phyloP scores from a whole-genome alignment of 2,329 filamentous ascomycete species.

The Colletotrichum sp. region DNA sequence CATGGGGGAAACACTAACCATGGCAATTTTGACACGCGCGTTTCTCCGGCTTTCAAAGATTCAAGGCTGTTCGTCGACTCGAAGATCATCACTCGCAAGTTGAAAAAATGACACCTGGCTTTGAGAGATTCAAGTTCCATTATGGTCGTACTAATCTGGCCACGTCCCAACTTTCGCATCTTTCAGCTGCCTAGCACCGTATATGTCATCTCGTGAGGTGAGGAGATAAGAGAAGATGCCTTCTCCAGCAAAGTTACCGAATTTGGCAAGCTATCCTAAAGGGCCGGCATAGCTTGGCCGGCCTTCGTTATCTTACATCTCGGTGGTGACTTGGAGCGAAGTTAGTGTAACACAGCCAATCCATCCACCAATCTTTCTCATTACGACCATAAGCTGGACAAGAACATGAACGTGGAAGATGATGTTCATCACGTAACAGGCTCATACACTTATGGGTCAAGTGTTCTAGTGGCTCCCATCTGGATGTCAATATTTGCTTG shows the following conservation, averaged over 20 bases:
- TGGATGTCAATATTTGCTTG: too few relatives aligned
- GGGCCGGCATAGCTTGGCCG: background rate
- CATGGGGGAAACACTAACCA: background rate
- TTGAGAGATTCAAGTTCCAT: background rate
- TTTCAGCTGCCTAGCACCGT: background rate
- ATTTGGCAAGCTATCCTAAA: background rate
- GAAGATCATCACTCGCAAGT: background rate
- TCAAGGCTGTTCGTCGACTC: background rate
- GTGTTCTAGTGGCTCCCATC: too few relatives aligned
- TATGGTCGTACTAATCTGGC: background rate
- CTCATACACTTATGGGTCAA: too few relatives aligned
- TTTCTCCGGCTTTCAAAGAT: too few relatives aligned
- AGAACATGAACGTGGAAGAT: too few relatives aligned
- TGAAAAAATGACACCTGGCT: background rate
- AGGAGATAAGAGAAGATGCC: background rate
- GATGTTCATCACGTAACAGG: too few relatives aligned
- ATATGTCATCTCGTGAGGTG: background rate
- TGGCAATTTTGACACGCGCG: too few relatives aligned
- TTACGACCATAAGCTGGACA: too few relatives aligned
- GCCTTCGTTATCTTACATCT: background rate
- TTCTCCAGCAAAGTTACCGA: background rate
- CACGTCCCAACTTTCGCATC: background rate
- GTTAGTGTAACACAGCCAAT: rapidly evolving
- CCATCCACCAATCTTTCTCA: too few relatives aligned
- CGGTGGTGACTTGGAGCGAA: background rate